Evolutionary conservation across 129 eudicot species (phyloP), one percentile per base, ranked within the genome.

Genomic region (Scalesia atractyloides): DNA sequence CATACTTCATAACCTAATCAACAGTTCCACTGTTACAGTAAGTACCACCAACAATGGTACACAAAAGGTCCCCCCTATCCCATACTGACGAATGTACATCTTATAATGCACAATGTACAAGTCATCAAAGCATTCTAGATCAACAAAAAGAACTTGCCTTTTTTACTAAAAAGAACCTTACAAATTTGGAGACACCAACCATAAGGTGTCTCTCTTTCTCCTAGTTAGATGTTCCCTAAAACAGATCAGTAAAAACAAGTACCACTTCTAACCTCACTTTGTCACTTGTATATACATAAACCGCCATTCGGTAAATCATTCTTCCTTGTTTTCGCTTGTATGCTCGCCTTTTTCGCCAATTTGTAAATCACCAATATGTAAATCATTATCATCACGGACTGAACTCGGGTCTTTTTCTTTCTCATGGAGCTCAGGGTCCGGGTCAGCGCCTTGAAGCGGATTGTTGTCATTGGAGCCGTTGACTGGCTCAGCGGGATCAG

Each of bases 201-300:
- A 70, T 67, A 33, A 72, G 33, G 77, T 72, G 20, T 24, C 69
- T 63, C 76, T 52, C 66, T 61, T 60, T 64, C 81, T 48, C 76
- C 73, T 78, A 36, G 82, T 71, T 34, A 78, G 53, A n/a, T 30
- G 70, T 64, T 61, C 71, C 33, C 53, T 57, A 67, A 74, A 73
- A 76, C 82, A 78, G 41, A 78, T 78, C 82, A 70, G 77, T 78
- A 78, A 74, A 64, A 67, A 13, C 71, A 77, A 43, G 73, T 71
- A 78, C 82, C 71, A 33, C 63, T 64, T 65, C 82, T 78, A 78
- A 63, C 51, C 82, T 78, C 82, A 71, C 72, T 71, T 71, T 49
- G 59, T 78, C 82, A 53, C 77, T 70, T 7, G n/a, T n/a, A 65
- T 78, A 63, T 78, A 71, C 82, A 78, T 64, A 71, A 44, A 63